A percentile compares a stretch with the other conserved stretches of the same genome.
Evolutionary conservation across 192 early-diverging fungal genomes (phyloP).

Genomic region (Podila verticillata): DNA sequence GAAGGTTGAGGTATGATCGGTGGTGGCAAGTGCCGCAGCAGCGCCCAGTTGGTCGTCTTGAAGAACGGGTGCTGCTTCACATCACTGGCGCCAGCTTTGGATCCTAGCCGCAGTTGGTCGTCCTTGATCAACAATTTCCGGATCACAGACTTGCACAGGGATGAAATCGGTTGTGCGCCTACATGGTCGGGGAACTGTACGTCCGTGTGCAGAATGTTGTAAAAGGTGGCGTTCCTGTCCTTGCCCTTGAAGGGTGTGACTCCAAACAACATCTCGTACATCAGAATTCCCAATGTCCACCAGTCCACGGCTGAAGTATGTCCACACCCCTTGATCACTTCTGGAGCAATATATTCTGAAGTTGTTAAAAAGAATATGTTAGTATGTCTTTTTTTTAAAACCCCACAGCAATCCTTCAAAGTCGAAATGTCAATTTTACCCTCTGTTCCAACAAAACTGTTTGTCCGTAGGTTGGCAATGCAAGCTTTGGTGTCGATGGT

Average conservation of each 20-base stretch:
- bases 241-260: slow-evolving; percentile 96
- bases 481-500: slow-evolving; percentile 91
- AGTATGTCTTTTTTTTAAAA: slow-evolving; percentile 1
- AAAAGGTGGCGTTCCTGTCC: slow-evolving; percentile 92
- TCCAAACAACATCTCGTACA: slow-evolving; percentile 99
- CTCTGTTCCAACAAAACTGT: slow-evolving; percentile 99
- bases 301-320: slow-evolving; percentile 97
- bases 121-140: slow-evolving; percentile 90
- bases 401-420: background rate
- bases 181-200: slow-evolving; percentile 74
- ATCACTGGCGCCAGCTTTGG: slow-evolving; percentile 90
- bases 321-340: slow-evolving; percentile 94
- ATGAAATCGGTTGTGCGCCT: slow-evolving; percentile 42
- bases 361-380: background rate
- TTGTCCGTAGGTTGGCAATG: slow-evolving; percentile 88
- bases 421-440: slow-evolving; percentile 42
- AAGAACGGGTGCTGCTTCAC: slow-evolving; percentile 94
- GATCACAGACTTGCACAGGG: slow-evolving; percentile 79
- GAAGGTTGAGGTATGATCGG: slow-evolving; percentile 82
- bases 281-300: slow-evolving; percentile 99
- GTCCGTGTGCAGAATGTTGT: slow-evolving; percentile 89
- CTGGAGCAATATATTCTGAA: slow-evolving; percentile 48
- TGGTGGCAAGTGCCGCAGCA: slow-evolving; percentile 85
- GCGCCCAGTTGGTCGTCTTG: slow-evolving; percentile 91
- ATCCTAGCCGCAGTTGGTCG: slow-evolving; percentile 90